A percentile compares a stretch with the other conserved stretches of the same genome.
phyloP scores from a whole-genome alignment of 441 rosid genomes.

The Metrosideros polymorpha region DNA sequence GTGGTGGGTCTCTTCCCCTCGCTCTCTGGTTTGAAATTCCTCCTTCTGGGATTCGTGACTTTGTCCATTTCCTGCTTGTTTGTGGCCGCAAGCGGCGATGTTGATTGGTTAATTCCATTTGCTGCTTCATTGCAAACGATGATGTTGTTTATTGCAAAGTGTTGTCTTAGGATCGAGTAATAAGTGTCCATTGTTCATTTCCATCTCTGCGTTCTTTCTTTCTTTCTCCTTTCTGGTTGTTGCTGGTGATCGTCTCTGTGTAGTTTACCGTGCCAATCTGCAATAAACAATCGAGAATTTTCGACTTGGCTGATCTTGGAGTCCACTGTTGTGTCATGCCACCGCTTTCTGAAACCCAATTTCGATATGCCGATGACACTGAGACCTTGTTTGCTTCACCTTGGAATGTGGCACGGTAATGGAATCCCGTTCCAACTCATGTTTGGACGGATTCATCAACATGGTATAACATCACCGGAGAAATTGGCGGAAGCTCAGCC shows the following conservation, averaged over 20 bases:
- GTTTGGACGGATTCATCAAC: not conserved
- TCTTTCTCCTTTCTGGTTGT: not conserved
- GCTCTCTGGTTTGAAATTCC: not conserved
- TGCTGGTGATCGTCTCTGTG: not conserved
- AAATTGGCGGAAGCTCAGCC: too few relatives aligned
- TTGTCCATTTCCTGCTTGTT: not conserved
- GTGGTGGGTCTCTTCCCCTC: not conserved
- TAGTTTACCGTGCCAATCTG: not conserved
- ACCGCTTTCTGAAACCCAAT: not conserved
- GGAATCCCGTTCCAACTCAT: not conserved
- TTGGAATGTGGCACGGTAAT: not conserved
- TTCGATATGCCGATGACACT: not conserved
- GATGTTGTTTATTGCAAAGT: not conserved
- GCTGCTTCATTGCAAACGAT: not conserved
- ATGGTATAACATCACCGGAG: not conserved
- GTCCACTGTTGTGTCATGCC: not conserved
- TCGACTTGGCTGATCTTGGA: not conserved
- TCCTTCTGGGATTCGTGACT: not conserved
- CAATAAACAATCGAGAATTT: not conserved
- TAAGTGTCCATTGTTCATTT: not conserved
- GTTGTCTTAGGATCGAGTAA: not conserved
- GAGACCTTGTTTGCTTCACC: not conserved
- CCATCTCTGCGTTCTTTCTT: not conserved
- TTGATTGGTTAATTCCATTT: not conserved
- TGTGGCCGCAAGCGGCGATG: not conserved